Evolutionary conservation across 2,329 filamentous ascomycete species (phyloP).

Genomic region (Pseudogymnoascus sp.): DNA sequence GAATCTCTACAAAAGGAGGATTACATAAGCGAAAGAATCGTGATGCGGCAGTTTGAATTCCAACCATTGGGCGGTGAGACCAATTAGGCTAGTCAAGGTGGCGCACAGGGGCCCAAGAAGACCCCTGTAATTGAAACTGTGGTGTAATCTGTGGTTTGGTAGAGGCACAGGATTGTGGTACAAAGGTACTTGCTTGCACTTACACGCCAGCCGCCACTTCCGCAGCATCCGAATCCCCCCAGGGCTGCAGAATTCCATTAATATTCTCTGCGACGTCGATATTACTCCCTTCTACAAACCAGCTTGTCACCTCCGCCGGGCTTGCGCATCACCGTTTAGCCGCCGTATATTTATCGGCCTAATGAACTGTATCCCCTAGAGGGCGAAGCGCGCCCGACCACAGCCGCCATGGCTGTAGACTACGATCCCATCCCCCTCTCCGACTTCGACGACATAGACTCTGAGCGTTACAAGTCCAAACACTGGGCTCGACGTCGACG

Average conservation of each 20-base stretch:
- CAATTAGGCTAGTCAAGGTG: neutral
- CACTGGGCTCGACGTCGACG: conserved; percentile 3
- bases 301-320: neutral
- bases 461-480: neutral
- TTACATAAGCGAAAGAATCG: no score
- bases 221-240: neutral
- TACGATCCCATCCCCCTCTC: neutral
- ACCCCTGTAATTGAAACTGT: neutral
- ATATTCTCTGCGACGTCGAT: neutral
- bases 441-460: conserved; percentile 1
- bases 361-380: neutral
- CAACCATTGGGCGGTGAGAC: neutral
- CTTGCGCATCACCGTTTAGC: neutral
- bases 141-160: neutral
- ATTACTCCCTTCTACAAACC: neutral
- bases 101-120: neutral
- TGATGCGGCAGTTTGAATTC: neutral
- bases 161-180: neutral
- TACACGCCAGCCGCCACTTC: neutral
- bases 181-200: neutral
- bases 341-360: neutral
- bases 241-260: neutral
- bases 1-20: neutral
- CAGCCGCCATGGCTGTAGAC: conserved; percentile 3
- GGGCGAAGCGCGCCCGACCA: neutral